Evolutionary conservation across 495 filamentous ascomycete genomes (phyloP).

Genomic region (Neurospora sp.): DNA sequence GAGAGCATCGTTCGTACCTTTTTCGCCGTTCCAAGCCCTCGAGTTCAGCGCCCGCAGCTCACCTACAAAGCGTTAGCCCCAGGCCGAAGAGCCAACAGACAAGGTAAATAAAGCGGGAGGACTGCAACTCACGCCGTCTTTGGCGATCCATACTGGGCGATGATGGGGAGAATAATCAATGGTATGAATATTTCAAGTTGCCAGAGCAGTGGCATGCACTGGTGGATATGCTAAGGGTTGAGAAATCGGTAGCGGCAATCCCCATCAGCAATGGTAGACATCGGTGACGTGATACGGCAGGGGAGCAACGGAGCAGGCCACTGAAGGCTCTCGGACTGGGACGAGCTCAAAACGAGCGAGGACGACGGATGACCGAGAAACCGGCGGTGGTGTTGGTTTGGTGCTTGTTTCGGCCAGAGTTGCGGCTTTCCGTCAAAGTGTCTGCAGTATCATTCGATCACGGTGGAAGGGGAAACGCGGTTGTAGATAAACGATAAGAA

Average conservation of each 20-base stretch:
- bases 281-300: conserved; percentile 26
- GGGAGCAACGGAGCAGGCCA: conserved; percentile 13
- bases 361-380: not conserved
- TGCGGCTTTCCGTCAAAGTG: not conserved
- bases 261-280: conserved; percentile 36
- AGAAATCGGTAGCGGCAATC: conserved; percentile 36
- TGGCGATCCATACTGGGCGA: conserved; percentile 63
- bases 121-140: conserved; percentile 60
- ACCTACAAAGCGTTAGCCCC: conserved; percentile 44
- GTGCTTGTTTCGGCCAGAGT: not conserved
- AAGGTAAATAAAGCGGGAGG: not conserved
- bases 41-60: conserved; percentile 83
- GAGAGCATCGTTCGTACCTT: conserved; percentile 43
- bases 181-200: conserved; percentile 6
- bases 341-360: not conserved
- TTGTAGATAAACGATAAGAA: not conserved
- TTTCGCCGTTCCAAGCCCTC: conserved; percentile 78
- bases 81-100: conserved; percentile 4
- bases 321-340: not conserved
- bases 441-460: not conserved
- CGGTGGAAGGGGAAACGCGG: not conserved
- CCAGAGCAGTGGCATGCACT: conserved; percentile 31
- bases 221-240: conserved; percentile 36
- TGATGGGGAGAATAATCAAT: conserved; percentile 1
- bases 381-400: not conserved